phyloP scores from a whole-genome alignment of 1,284 basidiomycete genomes.

The Sporisorium exsertum region DNA sequence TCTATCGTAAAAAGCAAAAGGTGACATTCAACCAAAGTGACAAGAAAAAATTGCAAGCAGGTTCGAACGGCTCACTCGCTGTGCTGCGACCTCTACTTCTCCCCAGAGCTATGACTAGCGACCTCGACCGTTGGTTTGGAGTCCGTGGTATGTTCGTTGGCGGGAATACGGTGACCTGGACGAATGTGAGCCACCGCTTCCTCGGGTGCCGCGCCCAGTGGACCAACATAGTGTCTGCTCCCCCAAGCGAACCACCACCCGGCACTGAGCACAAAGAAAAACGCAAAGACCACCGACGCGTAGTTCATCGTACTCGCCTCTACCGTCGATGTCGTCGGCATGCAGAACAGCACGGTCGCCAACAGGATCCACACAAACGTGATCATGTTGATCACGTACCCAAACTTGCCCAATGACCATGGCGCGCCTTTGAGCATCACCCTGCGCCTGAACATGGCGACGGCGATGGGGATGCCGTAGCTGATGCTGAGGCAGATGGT shows the following conservation, averaged over 20 bases:
- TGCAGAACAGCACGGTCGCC: constrained; percentile 71
- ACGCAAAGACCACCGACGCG: constrained; percentile 55
- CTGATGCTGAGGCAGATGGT: constrained; percentile 60
- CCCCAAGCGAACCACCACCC: constrained; percentile 52
- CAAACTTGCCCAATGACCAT: constrained; percentile 70
- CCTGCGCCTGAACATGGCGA: constrained; percentile 69
- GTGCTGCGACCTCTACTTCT: constrained; percentile 12
- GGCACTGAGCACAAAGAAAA: constrained; percentile 50
- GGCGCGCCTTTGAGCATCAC: constrained; percentile 68
- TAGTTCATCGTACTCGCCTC: constrained; percentile 70
- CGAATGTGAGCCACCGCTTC: constrained; percentile 16
- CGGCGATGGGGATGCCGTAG: constrained; percentile 71
- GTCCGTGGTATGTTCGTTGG: neutral
- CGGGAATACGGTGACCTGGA: neutral
- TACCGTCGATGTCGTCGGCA: constrained; percentile 70
- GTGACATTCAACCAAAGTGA: neutral
- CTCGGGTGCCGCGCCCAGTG: constrained; percentile 38
- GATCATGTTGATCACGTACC: constrained; percentile 68
- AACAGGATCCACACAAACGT: constrained; percentile 71
- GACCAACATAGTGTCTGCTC: constrained; percentile 47
- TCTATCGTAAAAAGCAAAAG: neutral
- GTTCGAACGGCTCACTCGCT: neutral
- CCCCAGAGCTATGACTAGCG: constrained; percentile 25
- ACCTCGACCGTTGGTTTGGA: constrained; percentile 24
- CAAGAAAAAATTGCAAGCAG: neutral